Conservation (phyloP, 768 basidiomycete species). For the Suillus cothurnatus region DNA sequence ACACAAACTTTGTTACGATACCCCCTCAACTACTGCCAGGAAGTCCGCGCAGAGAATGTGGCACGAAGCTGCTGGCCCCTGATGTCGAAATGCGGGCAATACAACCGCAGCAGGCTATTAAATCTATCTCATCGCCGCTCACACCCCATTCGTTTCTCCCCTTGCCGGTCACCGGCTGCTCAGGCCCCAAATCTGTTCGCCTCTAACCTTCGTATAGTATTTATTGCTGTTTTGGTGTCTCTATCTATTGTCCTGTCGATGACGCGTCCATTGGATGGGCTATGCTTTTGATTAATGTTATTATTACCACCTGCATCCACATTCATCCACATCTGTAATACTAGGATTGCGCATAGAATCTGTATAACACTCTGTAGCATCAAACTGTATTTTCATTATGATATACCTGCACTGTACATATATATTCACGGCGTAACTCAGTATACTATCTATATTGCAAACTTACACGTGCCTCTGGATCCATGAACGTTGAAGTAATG, state of each 20-base stretch:
- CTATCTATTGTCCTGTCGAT: neutral
- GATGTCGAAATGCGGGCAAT: neutral
- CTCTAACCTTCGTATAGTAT: neutral
- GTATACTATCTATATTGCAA: neutral
- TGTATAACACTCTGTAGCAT: neutral
- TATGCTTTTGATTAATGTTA: conserved; percentile 1
- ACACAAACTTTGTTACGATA: neutral
- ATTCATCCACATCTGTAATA: neutral
- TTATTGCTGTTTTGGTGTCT: neutral
- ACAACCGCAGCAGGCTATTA: neutral
- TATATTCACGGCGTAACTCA: neutral
- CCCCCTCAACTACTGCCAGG: neutral
- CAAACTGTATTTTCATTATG: conserved; percentile 6
- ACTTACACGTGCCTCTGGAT: neutral
- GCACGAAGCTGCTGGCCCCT: neutral
- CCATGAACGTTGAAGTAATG: neutral
- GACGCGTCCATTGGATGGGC: neutral
- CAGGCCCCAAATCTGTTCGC: neutral
- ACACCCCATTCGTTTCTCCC: neutral
- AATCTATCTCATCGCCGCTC: conserved; percentile 4
- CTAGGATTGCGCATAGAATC: neutral
- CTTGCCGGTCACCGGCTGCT: conserved; percentile 2
- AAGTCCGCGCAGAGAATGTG: neutral
- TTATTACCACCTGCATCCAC: neutral
- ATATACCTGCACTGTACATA: neutral